phyloP scores from a whole-genome alignment of 1,284 basidiomycete species.

The Chondrostereum purpureum region DNA sequence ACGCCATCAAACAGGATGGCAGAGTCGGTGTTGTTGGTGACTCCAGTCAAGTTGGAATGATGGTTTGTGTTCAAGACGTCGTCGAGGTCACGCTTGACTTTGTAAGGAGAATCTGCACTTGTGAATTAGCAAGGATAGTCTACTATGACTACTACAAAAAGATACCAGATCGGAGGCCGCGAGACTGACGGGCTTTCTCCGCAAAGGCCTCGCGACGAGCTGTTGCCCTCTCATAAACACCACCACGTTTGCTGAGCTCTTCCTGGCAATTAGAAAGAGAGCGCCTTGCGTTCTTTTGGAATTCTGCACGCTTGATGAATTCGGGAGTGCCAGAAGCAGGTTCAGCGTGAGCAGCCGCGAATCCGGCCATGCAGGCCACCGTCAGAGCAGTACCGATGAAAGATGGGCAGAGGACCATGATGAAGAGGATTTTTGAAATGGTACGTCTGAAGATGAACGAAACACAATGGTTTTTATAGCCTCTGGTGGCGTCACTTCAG shows the following conservation, averaged over 20 bases:
- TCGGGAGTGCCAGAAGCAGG: not conserved
- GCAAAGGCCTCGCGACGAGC: not conserved
- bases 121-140: not conserved
- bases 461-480: no score
- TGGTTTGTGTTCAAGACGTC: conserved; percentile 12
- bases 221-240: not conserved
- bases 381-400: not conserved
- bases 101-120: conserved; percentile 3
- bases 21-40: conserved; percentile 12
- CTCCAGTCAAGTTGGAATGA: conserved; percentile 12
- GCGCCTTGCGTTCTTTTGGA: not conserved
- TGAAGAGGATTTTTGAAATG: not conserved
- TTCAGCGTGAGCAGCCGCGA: not conserved
- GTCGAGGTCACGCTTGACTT: conserved; percentile 7
- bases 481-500: no score
- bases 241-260: not conserved
- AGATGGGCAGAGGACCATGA: not conserved
- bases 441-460: not conserved
- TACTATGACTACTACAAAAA: no score
- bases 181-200: not conserved
- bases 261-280: not conserved
- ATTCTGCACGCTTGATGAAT: not conserved
- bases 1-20: conserved; percentile 9
- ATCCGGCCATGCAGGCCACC: not conserved
- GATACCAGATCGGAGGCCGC: not conserved